Evolutionary conservation across 2,329 filamentous ascomycete genomes (phyloP).

Genomic region (Ceratocystis colombiana): DNA sequence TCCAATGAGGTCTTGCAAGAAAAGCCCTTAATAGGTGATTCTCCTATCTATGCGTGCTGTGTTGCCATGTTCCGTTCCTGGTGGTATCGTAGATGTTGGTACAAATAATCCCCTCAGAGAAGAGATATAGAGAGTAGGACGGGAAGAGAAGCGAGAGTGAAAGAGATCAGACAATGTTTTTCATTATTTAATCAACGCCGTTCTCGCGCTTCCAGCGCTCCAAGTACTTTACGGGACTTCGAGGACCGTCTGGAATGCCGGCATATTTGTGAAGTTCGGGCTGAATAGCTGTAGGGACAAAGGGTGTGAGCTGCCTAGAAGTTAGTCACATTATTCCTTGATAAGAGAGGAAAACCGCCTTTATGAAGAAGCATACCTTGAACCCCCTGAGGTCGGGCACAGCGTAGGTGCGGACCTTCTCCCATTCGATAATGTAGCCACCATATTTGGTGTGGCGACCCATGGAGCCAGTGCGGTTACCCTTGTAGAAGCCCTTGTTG

Average conservation of each 20-base stretch:
- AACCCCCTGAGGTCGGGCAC: conserved; percentile 63
- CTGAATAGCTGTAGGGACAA: conserved; percentile 55
- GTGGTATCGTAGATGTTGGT: conserved; percentile 14
- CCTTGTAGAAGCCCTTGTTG: conserved; percentile 94
- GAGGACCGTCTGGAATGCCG: conserved; percentile 43
- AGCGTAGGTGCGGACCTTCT: conserved; percentile 83
- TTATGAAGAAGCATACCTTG: conserved; percentile 46
- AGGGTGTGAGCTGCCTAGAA: conserved; percentile 60
- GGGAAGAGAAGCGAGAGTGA: not conserved
- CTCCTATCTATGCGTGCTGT: not conserved
- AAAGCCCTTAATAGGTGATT: not conserved
- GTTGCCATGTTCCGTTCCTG: conserved; percentile 3
- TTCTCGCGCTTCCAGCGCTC: conserved; percentile 59
- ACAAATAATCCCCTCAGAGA: not conserved
- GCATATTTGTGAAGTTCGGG: conserved; percentile 46
- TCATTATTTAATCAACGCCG: conserved; percentile 42
- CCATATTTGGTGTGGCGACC: conserved; percentile 75
- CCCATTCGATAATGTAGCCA: conserved; percentile 72
- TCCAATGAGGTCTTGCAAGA: not conserved
- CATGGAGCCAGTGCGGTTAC: conserved; percentile 78
- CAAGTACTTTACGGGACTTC: conserved; percentile 53
- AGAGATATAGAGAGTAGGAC: not conserved
- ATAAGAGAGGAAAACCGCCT: too few relatives aligned
- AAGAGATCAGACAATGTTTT: not conserved
- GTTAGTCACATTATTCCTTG: not conserved